A percentile compares a stretch with the other conserved stretches of the same genome.
Evolutionary conservation across 139 green algal genomes (phyloP).

Genomic region (Penium margaritaceum): DNA sequence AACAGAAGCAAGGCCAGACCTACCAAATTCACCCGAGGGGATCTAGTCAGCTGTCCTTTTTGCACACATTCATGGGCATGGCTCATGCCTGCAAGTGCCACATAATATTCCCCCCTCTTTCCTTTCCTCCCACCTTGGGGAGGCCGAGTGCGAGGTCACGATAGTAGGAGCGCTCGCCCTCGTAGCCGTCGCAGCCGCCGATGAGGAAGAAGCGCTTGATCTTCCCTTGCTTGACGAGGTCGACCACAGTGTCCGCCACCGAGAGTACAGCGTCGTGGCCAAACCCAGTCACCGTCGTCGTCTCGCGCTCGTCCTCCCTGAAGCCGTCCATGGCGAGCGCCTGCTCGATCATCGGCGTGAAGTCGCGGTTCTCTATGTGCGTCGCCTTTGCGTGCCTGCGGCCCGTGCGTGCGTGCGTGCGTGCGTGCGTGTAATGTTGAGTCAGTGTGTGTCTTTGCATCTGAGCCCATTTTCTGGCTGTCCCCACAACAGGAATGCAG

Average conservation of each 20-base stretch:
- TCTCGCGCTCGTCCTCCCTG: not conserved
- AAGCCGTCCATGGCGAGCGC: conserved; percentile 42
- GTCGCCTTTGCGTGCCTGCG: not conserved
- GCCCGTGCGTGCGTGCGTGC: too few species aligned
- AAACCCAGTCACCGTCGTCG: conserved; percentile 42
- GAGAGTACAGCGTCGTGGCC: conserved; percentile 46
- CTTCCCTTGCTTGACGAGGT: conserved; percentile 49
- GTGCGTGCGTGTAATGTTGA: too few species aligned
- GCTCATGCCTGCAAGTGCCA: too few species aligned
- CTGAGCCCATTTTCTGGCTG: too few species aligned
- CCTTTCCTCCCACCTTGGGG: conserved; percentile 5
- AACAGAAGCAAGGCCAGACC: too few species aligned
- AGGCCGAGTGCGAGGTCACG: conserved; percentile 1
- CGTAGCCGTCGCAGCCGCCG: conserved; percentile 56
- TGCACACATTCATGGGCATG: too few species aligned
- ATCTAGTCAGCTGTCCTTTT: too few species aligned
- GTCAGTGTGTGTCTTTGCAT: too few species aligned
- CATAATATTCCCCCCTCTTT: too few species aligned
- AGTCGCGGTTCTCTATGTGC: conserved; percentile 38
- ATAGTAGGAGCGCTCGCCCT: conserved; percentile 51
- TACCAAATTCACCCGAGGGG: too few species aligned
- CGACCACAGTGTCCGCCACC: conserved; percentile 50
- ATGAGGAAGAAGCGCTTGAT: conserved; percentile 58
- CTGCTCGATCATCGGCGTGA: conserved; percentile 31
- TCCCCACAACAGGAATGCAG: too few species aligned